phyloP scores from a whole-genome alignment of 2,329 filamentous ascomycete genomes.

The Didymosphaeria variabile region DNA sequence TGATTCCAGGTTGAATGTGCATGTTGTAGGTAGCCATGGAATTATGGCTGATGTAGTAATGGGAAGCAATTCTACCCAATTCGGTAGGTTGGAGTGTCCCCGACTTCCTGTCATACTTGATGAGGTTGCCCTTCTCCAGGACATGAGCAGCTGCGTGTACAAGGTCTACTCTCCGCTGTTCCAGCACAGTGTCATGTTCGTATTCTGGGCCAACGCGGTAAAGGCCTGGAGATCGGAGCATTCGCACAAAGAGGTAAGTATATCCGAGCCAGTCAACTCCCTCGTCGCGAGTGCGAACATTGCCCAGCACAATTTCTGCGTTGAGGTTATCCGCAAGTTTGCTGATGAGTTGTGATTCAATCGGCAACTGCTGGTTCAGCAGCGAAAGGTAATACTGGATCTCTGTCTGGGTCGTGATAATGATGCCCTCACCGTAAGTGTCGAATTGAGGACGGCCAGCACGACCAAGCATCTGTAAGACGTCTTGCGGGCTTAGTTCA shows the following conservation, averaged over 20 bases:
- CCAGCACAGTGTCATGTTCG: conserved; percentile 86
- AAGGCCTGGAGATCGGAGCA: conserved; percentile 92
- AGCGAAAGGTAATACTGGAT: conserved; percentile 97
- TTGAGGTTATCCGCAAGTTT: conserved; percentile 96
- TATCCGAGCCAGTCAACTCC: conserved; percentile 99
- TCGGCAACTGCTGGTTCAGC: conserved; percentile 95
- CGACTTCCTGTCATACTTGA: conserved; percentile 95
- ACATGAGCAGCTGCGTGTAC: conserved; percentile 92
- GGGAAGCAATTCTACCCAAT: conserved; percentile 92
- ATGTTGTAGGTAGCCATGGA: conserved; percentile 98
- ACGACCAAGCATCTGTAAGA: conserved; percentile 97
- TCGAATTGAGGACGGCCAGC: conserved; percentile 96
- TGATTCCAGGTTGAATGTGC: conserved; percentile 91
- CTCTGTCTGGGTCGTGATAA: conserved; percentile 94
- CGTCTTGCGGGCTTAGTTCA: conserved; percentile 95
- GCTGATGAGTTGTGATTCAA: conserved; percentile 94
- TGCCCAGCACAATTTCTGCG: conserved; percentile 93
- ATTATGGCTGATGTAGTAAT: conserved; percentile 96
- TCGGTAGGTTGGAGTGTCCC: conserved; percentile 91
- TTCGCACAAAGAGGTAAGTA: conserved; percentile 96
- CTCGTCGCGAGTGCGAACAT: conserved; percentile 89
- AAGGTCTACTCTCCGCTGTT: conserved; percentile 97
- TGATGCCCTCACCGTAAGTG: conserved; percentile 97
- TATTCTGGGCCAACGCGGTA: conserved; percentile 98
- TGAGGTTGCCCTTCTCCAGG: conserved; percentile 84